A percentile compares a stretch with the other conserved stretches of the same genome.
Evolutionary conservation across 139 green algal genomes (phyloP).

Genomic region (Volvox africanus): DNA sequence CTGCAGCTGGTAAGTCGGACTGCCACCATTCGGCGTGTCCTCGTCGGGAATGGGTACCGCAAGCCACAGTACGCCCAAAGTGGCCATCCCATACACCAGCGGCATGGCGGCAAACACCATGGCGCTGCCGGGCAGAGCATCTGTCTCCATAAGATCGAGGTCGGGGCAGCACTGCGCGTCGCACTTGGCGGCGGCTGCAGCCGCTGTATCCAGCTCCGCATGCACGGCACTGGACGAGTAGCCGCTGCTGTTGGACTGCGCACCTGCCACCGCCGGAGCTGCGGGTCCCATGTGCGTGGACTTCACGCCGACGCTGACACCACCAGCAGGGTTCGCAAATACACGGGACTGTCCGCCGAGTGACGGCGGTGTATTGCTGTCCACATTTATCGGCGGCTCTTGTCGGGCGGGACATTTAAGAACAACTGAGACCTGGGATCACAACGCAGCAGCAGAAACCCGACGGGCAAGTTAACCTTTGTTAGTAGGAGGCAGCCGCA

Average conservation of each 20-base stretch:
- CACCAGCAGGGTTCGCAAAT: too few species aligned
- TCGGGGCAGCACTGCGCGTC: not conserved
- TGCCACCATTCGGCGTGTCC: not conserved
- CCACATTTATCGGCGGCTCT: too few species aligned
- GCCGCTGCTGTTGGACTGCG: not conserved
- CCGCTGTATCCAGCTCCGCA: not conserved
- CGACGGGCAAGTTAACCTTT: too few species aligned
- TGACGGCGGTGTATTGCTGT: too few species aligned
- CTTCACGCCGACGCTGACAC: too few species aligned
- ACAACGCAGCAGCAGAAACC: too few species aligned
- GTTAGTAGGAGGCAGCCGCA: too few species aligned
- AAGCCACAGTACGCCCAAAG: not conserved
- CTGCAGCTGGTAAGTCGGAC: not conserved
- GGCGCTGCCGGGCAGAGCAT: not conserved
- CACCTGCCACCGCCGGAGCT: not conserved
- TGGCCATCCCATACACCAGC: slow-evolving; percentile 1
- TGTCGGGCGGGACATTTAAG: too few species aligned
- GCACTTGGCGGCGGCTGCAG: not conserved
- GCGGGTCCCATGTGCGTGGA: too few species aligned
- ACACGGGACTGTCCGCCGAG: too few species aligned
- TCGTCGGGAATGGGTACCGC: not conserved
- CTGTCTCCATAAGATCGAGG: not conserved
- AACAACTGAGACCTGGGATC: too few species aligned
- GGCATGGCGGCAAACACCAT: slow-evolving; percentile 6
- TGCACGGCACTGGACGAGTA: not conserved